A percentile compares a stretch with the other conserved stretches of the same genome.
Conservation (phyloP, 2,329 filamentous ascomycete genomes). For the Cladosporium colombiae region DNA sequence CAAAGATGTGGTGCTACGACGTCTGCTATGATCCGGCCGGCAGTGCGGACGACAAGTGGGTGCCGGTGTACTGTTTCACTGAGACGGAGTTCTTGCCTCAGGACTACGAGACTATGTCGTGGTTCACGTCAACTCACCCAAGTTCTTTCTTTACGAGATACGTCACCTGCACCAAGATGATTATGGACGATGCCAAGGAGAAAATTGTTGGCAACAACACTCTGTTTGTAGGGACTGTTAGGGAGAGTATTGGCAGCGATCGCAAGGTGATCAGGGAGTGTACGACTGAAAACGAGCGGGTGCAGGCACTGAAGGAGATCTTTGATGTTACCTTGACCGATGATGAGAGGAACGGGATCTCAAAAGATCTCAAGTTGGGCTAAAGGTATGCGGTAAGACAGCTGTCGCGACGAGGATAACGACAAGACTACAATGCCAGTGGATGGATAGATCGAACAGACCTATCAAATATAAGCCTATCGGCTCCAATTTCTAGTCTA, state of each 20-base stretch:
- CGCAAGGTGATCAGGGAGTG: slow-evolving; percentile 45
- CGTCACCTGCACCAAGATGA: slow-evolving; percentile 57
- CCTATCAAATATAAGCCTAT: background rate
- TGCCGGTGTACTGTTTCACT: slow-evolving; percentile 64
- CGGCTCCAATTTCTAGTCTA: background rate
- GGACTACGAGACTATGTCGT: slow-evolving; percentile 65
- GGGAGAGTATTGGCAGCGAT: slow-evolving; percentile 47
- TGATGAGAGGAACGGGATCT: background rate
- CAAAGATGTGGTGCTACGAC: slow-evolving; percentile 49
- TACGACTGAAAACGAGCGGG: slow-evolving; percentile 45
- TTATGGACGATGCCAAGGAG: slow-evolving; percentile 45
- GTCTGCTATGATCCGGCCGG: slow-evolving; percentile 26
- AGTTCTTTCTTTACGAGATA: slow-evolving; percentile 57
- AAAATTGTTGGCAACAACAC: slow-evolving; percentile 42
- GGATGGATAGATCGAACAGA: background rate
- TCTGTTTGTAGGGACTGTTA: slow-evolving; percentile 47
- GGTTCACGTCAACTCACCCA: slow-evolving; percentile 52
- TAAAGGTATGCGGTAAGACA: background rate
- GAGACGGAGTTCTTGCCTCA: slow-evolving; percentile 63
- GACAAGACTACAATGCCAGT: background rate
- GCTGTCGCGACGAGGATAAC: background rate
- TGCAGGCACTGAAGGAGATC: slow-evolving; percentile 46
- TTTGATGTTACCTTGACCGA: slow-evolving; percentile 42
- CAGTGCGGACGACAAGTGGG: slow-evolving; percentile 49
- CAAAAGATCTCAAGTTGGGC: background rate